Base-by-base conservation (phyloP, 1,139 yeast species). In the Zygosaccharomyces pseudobailii region DNA sequence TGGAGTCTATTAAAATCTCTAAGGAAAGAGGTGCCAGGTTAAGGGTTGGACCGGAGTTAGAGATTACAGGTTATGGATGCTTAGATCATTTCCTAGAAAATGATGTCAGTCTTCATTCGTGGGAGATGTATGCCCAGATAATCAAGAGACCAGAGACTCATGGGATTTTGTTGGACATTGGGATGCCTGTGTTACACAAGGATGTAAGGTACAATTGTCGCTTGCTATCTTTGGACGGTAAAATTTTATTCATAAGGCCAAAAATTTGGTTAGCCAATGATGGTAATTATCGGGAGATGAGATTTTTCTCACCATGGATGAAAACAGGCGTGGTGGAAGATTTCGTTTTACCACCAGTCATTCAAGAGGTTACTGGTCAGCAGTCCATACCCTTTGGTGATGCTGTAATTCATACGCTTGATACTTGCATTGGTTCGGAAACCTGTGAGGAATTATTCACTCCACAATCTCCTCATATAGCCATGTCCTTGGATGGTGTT, bases 401-500 rank as follows among this genome's bases (percentile, higher is more conserved):
- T 71, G 94, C 95, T 51, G 84, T 88, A 6, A 71, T 92, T 44
- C 80, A 84, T 49, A 86, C 96, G 0, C 67, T 80, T 52, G 97
- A 89, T 59, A 88, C 97, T 0, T 82, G 86, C 43, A 75, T 92
- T 52, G 99, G 98, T 9, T 88, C 90, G 47, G 99, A 92, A 68
- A 92, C 98, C 2, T 92, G 99, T 66, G 99, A 92, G 65, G 99
- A 92, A 67, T 73, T 92, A 50, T 92, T 92, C 68, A 92, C 99
- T 0, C 98, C 98, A 0, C 84, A 88, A 56, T 83, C 96, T 7
- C 98, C 99, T 3, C 97, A 92, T 65, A 87, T 92, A 50, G 80
- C 81, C 28, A 82, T 92, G 87, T 80, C 96, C 0, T 72, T 92
- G 35, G 97, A 89, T 66, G 99, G 99, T 42, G 96, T 90, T 13